Base-by-base conservation (phyloP, 768 basidiomycete species). In the Coprinopsis strossmayeri region DNA sequence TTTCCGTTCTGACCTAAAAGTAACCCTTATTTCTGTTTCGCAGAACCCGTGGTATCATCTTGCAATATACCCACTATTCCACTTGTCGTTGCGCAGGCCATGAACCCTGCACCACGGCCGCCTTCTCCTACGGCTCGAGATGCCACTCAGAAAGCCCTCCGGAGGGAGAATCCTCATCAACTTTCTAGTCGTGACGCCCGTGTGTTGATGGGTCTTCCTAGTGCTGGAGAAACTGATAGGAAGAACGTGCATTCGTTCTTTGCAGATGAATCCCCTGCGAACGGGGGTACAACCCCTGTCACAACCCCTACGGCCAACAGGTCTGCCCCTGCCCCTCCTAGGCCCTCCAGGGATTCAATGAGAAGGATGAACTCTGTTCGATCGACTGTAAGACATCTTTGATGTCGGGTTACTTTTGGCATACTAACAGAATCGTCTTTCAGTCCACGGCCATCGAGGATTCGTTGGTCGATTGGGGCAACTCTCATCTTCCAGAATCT, bases 41-140 rank as follows among this genome's bases (percentile, higher is more conserved):
- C 42, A 93, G 95, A 85, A 59, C 89, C 93, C 21, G 94, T 98
- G 43, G 82, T 96, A 13, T 97, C 96, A 2, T 96, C 94, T 1
- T 91, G 89, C 69, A 96, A 96, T 59, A 91, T 98, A 45, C 91
- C 93, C 1, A 98, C 95, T 1, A 97, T 98, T 53, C 91, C 95
- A 0, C 74, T 99, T 34, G 80, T 86, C 20, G 90, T 96, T 11
- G 96, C 96, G 0, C 93, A 98, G 68, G 82, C 93, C 1, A 91
- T 98, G 92, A 91, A 90, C 58, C 94, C 95, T 1, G 87, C 89
- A 0, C 94, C 94, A 5, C 79, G 95, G 11, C 96, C 96, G 0
- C 95, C 96, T 1, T 95, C 93, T 0, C 96, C 96, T 0, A 74
- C 80, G 0, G 84, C 87, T 12, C 82, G 91, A 13, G 91, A 81